phyloP scores from a whole-genome alignment of 306 rosid species.

The Inga leiocalycina region DNA sequence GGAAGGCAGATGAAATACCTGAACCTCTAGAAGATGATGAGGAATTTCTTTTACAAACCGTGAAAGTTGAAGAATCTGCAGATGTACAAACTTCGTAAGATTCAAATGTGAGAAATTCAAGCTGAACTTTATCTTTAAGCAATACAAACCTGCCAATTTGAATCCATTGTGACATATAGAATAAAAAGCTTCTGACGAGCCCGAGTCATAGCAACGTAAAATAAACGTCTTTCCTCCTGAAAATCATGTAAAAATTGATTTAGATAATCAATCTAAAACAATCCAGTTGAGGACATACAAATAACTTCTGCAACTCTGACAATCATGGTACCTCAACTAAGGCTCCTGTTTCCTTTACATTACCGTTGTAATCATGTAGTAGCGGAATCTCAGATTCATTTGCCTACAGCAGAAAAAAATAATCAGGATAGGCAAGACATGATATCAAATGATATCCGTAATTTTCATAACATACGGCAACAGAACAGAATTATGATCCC shows the following conservation, averaged over 20 bases:
- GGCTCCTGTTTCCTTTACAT: conserved; percentile 61
- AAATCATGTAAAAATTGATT: conserved; percentile 30
- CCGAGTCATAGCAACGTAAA: conserved; percentile 99
- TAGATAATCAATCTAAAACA: conserved; percentile 15
- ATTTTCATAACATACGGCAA: conserved; percentile 12
- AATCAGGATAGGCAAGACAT: conserved; percentile 31
- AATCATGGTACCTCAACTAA: conserved; percentile 70
- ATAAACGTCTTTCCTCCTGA: conserved; percentile 90
- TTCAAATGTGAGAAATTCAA: not conserved
- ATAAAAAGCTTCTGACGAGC: conserved; percentile 76
- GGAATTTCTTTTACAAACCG: conserved; percentile 93
- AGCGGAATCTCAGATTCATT: conserved; percentile 94
- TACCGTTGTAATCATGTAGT: conserved; percentile 70
- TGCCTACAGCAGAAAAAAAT: conserved; percentile 49
- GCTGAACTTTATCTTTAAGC: conserved; percentile 17
- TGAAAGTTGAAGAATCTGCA: conserved; percentile 91
- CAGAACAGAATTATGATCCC: conserved; percentile 14
- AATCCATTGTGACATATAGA: conserved; percentile 71
- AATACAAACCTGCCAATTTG: conserved; percentile 81
- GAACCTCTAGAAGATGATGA: conserved; percentile 72
- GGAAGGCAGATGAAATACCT: conserved; percentile 55
- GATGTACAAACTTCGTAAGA: conserved; percentile 31
- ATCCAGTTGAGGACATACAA: conserved; percentile 11
- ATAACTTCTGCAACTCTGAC: not conserved
- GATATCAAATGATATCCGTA: conserved; percentile 22